Evolutionary conservation across 768 basidiomycete genomes (phyloP).

Genomic region (Amanita exitialis): DNA sequence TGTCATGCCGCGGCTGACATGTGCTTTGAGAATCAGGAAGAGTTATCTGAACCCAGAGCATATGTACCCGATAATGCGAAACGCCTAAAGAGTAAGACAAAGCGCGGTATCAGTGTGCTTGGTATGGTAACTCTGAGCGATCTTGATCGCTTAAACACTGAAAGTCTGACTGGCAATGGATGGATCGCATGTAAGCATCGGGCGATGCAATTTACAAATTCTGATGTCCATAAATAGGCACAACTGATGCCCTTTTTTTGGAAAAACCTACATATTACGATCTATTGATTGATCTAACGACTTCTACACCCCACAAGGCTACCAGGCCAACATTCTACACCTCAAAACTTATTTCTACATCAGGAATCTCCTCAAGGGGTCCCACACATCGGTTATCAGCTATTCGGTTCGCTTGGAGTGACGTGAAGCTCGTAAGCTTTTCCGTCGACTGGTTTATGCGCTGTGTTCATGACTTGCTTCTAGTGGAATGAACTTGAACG

Average conservation of each 20-base stretch:
- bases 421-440: constrained; percentile 54
- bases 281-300: constrained; percentile 70
- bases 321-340: constrained; percentile 60
- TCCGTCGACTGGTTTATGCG: constrained; percentile 1
- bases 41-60: constrained; percentile 9
- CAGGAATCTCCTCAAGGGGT: constrained; percentile 18
- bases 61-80: constrained; percentile 3
- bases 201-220: neutral
- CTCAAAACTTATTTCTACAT: constrained; percentile 35
- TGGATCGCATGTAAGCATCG: constrained; percentile 68
- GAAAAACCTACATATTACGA: constrained; percentile 77
- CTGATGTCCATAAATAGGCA: constrained; percentile 28
- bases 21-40: constrained; percentile 33
- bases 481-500: constrained; percentile 77
- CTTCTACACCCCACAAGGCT: constrained; percentile 47
- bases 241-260: constrained; percentile 77
- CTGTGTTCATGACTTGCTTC: neutral
- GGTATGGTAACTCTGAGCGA: constrained; percentile 78
- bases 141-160: constrained; percentile 47
- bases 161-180: constrained; percentile 50
- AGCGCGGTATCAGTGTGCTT: constrained; percentile 53
- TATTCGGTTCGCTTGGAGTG: constrained; percentile 77
- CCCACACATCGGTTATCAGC: constrained; percentile 48
- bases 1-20: constrained; percentile 58
- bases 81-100: constrained; percentile 28